Conservation (phyloP, 1,284 basidiomycete species). For the Kwoniella shivajii region DNA sequence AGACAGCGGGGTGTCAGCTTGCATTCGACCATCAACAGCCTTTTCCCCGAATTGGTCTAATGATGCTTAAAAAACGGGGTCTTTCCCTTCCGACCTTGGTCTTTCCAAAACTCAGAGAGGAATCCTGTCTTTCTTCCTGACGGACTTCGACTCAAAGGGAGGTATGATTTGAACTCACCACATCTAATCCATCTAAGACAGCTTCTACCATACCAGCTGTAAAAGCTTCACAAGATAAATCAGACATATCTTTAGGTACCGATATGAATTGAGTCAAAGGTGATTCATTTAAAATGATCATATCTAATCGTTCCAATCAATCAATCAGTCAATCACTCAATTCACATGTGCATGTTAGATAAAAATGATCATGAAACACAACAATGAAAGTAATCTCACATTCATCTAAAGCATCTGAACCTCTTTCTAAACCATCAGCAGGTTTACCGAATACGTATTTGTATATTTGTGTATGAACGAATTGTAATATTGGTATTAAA, state of each 20-base stretch:
- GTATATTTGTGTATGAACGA: constrained; percentile 92
- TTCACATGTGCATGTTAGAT: neutral
- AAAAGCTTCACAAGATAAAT: constrained; percentile 92
- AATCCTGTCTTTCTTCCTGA: too few species aligned
- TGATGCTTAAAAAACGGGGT: too few species aligned
- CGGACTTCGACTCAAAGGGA: too few species aligned
- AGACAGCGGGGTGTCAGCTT: constrained; percentile 10
- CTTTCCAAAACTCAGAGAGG: too few species aligned
- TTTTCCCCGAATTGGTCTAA: neutral
- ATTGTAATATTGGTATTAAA: constrained; percentile 84
- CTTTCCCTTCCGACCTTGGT: too few species aligned
- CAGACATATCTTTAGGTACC: constrained; percentile 89
- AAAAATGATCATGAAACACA: neutral
- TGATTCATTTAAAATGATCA: constrained; percentile 98
- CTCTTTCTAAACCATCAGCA: constrained; percentile 93
- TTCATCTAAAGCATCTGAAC: constrained; percentile 93
- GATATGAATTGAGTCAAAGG: constrained; percentile 87
- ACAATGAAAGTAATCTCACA: constrained; percentile 62
- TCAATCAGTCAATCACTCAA: neutral
- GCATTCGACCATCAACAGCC: too few species aligned
- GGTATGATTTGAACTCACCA: too few species aligned
- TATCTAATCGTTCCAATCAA: constrained; percentile 67
- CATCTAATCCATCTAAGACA: constrained; percentile 90
- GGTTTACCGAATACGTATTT: constrained; percentile 88
- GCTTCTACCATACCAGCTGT: constrained; percentile 97